phyloP scores from a whole-genome alignment of 2,329 filamentous ascomycete species.

The Fusarium torreyae region DNA sequence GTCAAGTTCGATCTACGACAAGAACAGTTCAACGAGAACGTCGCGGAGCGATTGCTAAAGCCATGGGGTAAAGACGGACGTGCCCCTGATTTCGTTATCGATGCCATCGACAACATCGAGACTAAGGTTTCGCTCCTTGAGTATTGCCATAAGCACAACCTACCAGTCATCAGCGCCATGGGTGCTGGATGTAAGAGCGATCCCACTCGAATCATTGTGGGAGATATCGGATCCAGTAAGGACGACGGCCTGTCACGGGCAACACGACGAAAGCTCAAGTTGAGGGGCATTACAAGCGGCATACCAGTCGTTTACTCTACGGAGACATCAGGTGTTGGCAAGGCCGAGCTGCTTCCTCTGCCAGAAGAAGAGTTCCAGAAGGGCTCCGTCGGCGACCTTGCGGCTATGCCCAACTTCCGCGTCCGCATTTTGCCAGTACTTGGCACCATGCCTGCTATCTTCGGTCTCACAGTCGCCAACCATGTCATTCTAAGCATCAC shows the following conservation, averaged over 20 bases:
- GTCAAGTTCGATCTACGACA: slow-evolving; percentile 88
- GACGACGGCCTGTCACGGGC: slow-evolving; percentile 91
- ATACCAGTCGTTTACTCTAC: slow-evolving; percentile 95
- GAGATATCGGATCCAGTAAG: slow-evolving; percentile 89
- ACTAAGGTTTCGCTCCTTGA: slow-evolving; percentile 93
- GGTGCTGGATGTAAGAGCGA: slow-evolving; percentile 95
- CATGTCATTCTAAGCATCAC: slow-evolving; percentile 88
- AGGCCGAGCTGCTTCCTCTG: slow-evolving; percentile 89
- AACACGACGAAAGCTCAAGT: slow-evolving; percentile 84
- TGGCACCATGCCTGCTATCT: slow-evolving; percentile 97
- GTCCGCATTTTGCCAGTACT: slow-evolving; percentile 95
- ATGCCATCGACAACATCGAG: slow-evolving; percentile 98
- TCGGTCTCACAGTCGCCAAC: slow-evolving; percentile 92
- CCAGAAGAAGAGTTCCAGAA: slow-evolving; percentile 90
- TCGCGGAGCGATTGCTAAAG: slow-evolving; percentile 76
- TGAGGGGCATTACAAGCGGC: slow-evolving; percentile 83
- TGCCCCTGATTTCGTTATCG: slow-evolving; percentile 89
- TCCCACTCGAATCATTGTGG: slow-evolving; percentile 86
- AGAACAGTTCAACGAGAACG: slow-evolving; percentile 82
- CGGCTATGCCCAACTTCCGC: slow-evolving; percentile 91
- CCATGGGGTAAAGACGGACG: slow-evolving; percentile 73
- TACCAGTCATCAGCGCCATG: slow-evolving; percentile 95
- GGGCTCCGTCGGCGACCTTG: slow-evolving; percentile 87
- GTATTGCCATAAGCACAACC: slow-evolving; percentile 83
- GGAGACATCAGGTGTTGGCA: slow-evolving; percentile 90